Evolutionary conservation across 108 stramenopile genomes (phyloP), one percentile per base, ranked within the genome.

Genomic region (Nitzschia sp.): DNA sequence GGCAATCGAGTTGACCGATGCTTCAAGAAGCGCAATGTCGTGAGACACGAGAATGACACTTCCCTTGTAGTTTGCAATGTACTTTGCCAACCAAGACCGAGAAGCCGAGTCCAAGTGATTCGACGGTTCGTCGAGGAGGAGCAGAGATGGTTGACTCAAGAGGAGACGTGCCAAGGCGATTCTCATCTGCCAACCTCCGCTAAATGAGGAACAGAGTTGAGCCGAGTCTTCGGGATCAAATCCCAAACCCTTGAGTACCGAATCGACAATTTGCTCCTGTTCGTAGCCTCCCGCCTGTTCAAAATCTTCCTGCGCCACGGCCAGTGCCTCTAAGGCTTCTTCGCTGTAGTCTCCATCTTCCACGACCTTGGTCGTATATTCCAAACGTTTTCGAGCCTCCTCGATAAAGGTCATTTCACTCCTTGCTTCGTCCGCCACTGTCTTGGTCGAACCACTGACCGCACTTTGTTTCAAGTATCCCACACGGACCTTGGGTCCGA

Each of bases 141-240:
- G n/a, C n/a, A n/a, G n/a, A n/a, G n/a, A n/a, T n/a, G n/a, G n/a
- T n/a, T n/a, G n/a, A n/a, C n/a, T n/a, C n/a, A n/a, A n/a, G n/a
- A n/a, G n/a, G n/a, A n/a, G n/a, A n/a, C n/a, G n/a, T n/a, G n/a
- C n/a, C n/a, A n/a, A n/a, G n/a, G n/a, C n/a, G n/a, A n/a, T n/a
- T n/a, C 77, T 77, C 96, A 97, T 97, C 73, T 97, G 95, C 95
- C 95, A 97, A 31, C 96, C 96, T 19, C 96, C 96, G 56, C 77
- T 80, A 67, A 97, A 93, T 54, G 92, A 92, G 45, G 78, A 74
- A 66, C 96, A 97, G 13, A 87, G 69, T 59, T 85, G 59, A 44
- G 88, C 73, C 22, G 90, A 84, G 69, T 94, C 90, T 34, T 61
- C 59, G 5, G 63, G 46, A 21, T 79, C 54, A 66, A 97, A 97